Evolutionary conservation across 2,329 filamentous ascomycete genomes (phyloP).

Genomic region (Trichoderma breve): DNA sequence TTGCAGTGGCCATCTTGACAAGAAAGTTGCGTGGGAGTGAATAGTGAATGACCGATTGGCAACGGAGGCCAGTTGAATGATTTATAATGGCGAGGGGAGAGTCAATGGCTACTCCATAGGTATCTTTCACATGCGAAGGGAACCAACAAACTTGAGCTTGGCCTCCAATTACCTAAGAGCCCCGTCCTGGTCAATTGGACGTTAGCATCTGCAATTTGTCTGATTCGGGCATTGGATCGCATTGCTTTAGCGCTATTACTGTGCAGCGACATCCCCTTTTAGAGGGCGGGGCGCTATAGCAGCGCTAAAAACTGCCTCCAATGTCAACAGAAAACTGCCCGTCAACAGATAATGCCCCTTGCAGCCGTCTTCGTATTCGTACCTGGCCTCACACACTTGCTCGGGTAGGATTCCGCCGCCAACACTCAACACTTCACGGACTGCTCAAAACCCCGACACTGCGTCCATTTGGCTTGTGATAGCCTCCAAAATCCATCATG

Average conservation of each 20-base stretch:
- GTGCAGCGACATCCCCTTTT: not conserved
- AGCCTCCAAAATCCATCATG: not conserved
- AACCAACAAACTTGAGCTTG: not conserved
- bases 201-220: not conserved
- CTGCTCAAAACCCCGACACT: constrained; percentile 2
- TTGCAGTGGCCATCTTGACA: constrained; percentile 32
- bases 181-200: not conserved
- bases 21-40: not conserved
- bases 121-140: not conserved
- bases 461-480: not conserved
- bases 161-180: not conserved
- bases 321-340: no score
- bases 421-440: not conserved
- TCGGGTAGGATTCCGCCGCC: not conserved
- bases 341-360: not conserved
- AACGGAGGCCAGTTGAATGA: not conserved
- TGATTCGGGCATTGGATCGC: not conserved
- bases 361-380: constrained; percentile 6
- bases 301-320: not conserved
- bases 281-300: not conserved
- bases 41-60: not conserved
- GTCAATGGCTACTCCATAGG: not conserved
- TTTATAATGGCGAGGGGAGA: not conserved
- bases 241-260: not conserved
- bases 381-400: not conserved